Conservation (phyloP, 2,329 filamentous ascomycete species). For the Zasmidium citrigriseum region DNA sequence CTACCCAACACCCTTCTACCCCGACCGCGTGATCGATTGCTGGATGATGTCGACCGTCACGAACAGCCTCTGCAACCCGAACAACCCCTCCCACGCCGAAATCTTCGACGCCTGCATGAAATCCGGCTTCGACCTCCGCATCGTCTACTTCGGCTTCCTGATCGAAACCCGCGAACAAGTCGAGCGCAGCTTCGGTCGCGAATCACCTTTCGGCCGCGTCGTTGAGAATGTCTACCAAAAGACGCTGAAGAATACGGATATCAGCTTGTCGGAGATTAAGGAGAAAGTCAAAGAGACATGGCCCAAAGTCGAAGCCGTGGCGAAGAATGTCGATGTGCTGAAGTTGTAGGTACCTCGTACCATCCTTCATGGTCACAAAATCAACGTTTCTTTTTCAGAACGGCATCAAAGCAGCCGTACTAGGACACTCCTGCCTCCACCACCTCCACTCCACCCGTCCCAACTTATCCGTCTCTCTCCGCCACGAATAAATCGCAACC, state of each 20-base stretch:
- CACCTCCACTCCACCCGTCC: not conserved
- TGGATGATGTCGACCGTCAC: constrained; percentile 32
- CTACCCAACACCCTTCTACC: constrained; percentile 52
- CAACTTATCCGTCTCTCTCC: not conserved
- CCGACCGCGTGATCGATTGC: constrained; percentile 55
- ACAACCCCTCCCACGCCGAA: constrained; percentile 18
- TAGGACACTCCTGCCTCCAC: not conserved
- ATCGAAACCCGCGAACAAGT: constrained; percentile 43
- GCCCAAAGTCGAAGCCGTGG: constrained; percentile 43
- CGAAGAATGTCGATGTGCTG: constrained; percentile 38
- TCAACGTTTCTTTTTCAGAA: not conserved
- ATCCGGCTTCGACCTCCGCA: constrained; percentile 41
- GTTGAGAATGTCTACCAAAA: constrained; percentile 25
- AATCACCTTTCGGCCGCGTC: constrained; percentile 33
- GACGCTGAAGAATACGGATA: constrained; percentile 25
- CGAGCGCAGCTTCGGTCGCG: constrained; percentile 45
- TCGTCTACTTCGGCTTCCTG: constrained; percentile 46
- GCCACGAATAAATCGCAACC: not conserved
- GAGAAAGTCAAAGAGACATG: constrained; percentile 51
- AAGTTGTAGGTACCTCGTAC: constrained; percentile 11
- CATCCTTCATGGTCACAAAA: not conserved
- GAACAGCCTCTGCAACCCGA: constrained; percentile 24
- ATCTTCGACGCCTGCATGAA: constrained; percentile 33
- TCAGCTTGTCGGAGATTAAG: constrained; percentile 11
- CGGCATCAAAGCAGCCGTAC: not conserved